Base-by-base conservation (phyloP, 2,329 filamentous ascomycete species). In the Tothia fuscella region DNA sequence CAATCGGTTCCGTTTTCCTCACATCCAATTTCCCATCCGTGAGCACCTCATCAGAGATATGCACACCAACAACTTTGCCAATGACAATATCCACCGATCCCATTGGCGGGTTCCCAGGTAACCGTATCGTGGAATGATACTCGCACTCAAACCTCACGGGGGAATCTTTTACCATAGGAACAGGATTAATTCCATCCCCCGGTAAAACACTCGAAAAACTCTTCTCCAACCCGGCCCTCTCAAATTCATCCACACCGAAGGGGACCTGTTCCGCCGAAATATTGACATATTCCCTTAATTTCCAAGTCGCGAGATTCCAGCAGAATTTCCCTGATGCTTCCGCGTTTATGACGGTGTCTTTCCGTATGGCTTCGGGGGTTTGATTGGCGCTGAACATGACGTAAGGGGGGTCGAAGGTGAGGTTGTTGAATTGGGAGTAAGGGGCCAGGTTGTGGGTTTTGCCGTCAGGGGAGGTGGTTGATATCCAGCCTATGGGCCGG, bases 401-500 rank as follows among this genome's bases (percentile, higher is more conserved):
- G 50, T 75, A 76, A 0, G 74, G 74, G 0, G 74, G 74, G 51
- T 76, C 72, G 56, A 76, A 78, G 24, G 71, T 76, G 0, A 78
- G 64, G 48, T 78, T 78, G 55, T 71, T 76, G 64, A 78, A 78
- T 56, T 78, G 74, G 0, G 61, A 68, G 57, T 73, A 78, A 1
- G 74, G 74, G 0, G 74, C 74, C 2, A 78, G 65, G 48, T 78
- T 78, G 52, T 70, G 61, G 37, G 57, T 32, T 28, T 37, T 51
- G 45, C 67, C 66, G 5, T 54, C 48, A 13, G 56, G 51, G n/a
- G 66, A 68, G 45, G 66, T 61, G 1, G 74, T 76, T 17, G 67
- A 73, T 50, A 78, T 77, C 73, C 74, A 78, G 48, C 74, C 75
- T 39, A 78, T 78, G 17, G 74, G 73, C 13, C 74, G 66, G 13